Conservation (phyloP, 768 basidiomycete species). For the Tylopilus sp. region DNA sequence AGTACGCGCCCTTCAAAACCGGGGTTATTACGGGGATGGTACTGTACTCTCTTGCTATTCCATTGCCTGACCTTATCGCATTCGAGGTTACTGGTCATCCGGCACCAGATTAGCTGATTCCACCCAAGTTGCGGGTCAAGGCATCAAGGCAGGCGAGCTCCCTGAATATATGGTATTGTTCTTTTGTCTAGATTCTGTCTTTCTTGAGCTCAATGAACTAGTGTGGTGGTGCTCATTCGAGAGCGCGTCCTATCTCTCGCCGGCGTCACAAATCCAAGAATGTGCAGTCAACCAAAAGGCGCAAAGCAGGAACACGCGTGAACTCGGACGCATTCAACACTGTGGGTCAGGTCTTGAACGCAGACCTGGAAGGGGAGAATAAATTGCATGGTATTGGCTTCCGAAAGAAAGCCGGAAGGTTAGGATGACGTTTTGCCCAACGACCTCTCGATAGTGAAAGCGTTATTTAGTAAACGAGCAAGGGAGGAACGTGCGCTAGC, state of each 20-base stretch:
- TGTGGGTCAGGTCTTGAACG: conserved; percentile 50
- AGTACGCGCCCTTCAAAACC: conserved; percentile 64
- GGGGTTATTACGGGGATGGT: conserved; percentile 86
- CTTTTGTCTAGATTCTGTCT: not conserved
- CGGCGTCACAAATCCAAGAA: conserved; percentile 52
- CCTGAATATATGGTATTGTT: conserved; percentile 71
- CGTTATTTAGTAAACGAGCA: conserved; percentile 60
- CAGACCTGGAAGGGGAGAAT: conserved; percentile 32
- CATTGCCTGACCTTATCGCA: not conserved
- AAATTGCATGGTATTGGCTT: conserved; percentile 57
- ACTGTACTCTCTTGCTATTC: conserved; percentile 1
- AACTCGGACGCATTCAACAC: conserved; percentile 59
- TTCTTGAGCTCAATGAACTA: conserved; percentile 24
- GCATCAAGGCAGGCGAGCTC: conserved; percentile 52
- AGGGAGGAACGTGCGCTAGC: conserved; percentile 76
- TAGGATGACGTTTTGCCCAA: conserved; percentile 9
- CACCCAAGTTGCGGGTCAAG: conserved; percentile 46
- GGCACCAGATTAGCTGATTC: conserved; percentile 71
- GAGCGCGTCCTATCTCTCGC: conserved; percentile 49
- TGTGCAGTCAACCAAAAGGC: conserved; percentile 59
- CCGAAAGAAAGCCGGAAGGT: conserved; percentile 70
- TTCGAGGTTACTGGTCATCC: conserved; percentile 78
- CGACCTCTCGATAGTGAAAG: not conserved
- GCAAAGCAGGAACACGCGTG: conserved; percentile 71
- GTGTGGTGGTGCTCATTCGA: conserved; percentile 79